Evolutionary conservation across 129 eudicot genomes (phyloP).

Genomic region (Erigeron canadensis): DNA sequence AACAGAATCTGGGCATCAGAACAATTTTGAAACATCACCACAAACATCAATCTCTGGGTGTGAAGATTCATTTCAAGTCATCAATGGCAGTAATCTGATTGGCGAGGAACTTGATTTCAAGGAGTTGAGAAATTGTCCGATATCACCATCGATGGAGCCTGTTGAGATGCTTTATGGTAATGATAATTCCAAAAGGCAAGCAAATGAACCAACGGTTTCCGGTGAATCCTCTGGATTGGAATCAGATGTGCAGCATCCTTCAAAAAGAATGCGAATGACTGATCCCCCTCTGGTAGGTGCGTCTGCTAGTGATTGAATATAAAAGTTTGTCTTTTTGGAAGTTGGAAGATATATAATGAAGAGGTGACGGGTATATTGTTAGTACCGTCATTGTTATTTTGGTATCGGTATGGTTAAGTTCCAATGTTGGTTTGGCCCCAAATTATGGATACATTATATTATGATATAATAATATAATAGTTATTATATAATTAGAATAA

Average conservation of each 20-base stretch:
- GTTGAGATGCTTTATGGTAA: constrained; percentile 19
- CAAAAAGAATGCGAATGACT: constrained; percentile 41
- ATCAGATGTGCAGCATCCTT: constrained; percentile 34
- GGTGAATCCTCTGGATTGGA: constrained; percentile 26
- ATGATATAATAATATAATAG: too few relatives aligned
- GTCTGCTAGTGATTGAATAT: constrained; percentile 16
- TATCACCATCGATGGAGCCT: constrained; percentile 20
- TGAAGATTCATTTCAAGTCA: constrained; percentile 33
- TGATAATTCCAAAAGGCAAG: constrained; percentile 13
- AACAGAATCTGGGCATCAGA: constrained; percentile 31
- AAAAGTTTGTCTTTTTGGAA: neutral
- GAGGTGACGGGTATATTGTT: neutral
- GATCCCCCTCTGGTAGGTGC: constrained; percentile 36
- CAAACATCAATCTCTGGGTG: constrained; percentile 34
- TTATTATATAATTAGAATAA: too few relatives aligned
- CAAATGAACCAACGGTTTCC: constrained; percentile 9
- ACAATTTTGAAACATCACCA: constrained; percentile 24
- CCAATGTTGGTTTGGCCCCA: neutral
- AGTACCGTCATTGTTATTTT: neutral
- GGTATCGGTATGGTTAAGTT: neutral
- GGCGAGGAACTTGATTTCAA: constrained; percentile 14
- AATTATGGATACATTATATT: too few relatives aligned
- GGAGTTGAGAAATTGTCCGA: constrained; percentile 29
- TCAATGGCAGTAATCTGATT: constrained; percentile 16
- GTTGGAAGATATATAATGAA: constrained; percentile 20